A percentile compares a stretch with the other conserved stretches of the same genome.
These are phyloP conservation scores for Mycena polygramma DNA, from an alignment of 768 basidiomycete species.

Conservation along the genomic window DNA sequence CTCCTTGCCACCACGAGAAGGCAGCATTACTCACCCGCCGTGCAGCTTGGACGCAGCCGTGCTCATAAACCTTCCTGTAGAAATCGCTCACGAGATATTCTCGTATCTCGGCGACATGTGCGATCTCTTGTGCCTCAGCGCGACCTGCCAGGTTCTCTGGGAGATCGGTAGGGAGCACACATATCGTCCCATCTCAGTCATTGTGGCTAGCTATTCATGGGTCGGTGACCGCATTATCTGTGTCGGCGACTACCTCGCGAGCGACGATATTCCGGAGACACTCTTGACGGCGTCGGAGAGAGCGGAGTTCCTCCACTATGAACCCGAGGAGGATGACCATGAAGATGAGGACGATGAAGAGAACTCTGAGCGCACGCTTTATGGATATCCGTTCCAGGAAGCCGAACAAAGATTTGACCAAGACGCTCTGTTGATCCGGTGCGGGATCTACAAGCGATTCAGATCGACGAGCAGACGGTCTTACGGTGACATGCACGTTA, in stretches of 20 bases:
- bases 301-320: neutral
- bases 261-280: neutral
- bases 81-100: conserved; percentile 15
- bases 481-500: neutral
- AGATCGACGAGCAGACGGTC: too few species aligned
- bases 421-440: neutral
- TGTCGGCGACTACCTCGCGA: neutral
- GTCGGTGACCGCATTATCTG: conserved; percentile 25
- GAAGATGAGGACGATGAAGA: too few species aligned
- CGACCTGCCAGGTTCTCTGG: conserved; percentile 18
- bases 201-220: neutral
- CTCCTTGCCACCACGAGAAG: too few species aligned
- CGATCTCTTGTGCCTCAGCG: conserved; percentile 2
- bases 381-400: neutral
- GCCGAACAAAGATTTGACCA: neutral
- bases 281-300: conserved; percentile 1
- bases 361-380: neutral
- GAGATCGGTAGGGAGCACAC: conserved; percentile 4
- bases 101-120: neutral
- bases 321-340: too few species aligned
- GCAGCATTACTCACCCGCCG: neutral
- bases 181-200: neutral
- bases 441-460: neutral
- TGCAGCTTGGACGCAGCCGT: neutral
- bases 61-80: neutral